Base-by-base conservation (phyloP, 2,329 filamentous ascomycete genomes). In the Neocatenulostroma microsporum region DNA sequence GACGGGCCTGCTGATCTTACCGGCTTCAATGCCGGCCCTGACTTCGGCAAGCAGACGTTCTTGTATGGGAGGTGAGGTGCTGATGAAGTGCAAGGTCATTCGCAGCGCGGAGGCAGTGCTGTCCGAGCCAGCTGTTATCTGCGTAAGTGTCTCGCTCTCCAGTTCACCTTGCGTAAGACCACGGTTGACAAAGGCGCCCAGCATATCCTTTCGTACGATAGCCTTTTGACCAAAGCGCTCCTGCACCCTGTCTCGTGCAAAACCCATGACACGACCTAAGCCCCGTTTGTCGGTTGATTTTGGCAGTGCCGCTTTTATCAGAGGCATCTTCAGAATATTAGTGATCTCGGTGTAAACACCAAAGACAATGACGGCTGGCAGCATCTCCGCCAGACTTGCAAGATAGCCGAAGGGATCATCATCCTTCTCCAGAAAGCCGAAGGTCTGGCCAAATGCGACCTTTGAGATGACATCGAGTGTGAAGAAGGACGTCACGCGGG, bases 71-170 rank as follows among this genome's bases (percentile, higher is more conserved):
- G 69, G 68, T 17, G 64, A 68, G n/a, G 66, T 71, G 15, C 69
- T 64, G 37, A 78, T 51, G 49, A 72, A 65, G 15, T 77, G 62
- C 37, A 78, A 44, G 1, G 67, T 73, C 24, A 67, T 61, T 2
- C 74, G 67, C 8, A 79, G 65, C 2, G 66, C 66, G 0, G 70
- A 73, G 0, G 75, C 72, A 0, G 73, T 74, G 1, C 72, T 76
- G 41, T 78, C 74, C 0, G 72, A 72, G 3, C 74, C 75, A 4
- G 73, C 74, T 4, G 74, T 60, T 26, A 70, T 68, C 39, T 68
- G 64, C 10, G 66, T 57, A 4, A 68, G 43, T 1, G 60, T 63
- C 42, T 70, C 67, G 42, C 55, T 64, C 51, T 57, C 68, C 40
- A 55, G 61, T 46, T 69, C 53, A 12, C 58, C 42, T 54, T 63